Conservation (phyloP, 2,329 filamentous ascomycete species). For the Graphilbum fragrans region DNA sequence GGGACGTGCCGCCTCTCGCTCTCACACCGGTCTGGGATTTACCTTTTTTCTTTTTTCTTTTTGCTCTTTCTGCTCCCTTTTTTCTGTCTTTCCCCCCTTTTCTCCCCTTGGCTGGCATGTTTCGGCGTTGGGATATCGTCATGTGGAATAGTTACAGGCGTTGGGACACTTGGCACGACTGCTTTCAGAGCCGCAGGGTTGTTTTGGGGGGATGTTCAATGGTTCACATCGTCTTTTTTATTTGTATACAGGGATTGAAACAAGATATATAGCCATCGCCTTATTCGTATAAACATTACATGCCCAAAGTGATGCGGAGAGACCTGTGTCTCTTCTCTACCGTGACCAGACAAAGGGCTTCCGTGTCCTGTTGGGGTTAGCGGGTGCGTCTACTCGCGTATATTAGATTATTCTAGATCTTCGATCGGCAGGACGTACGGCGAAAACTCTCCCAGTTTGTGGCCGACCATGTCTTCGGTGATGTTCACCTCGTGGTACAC, state of each 20-base stretch:
- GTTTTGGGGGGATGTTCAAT: no score
- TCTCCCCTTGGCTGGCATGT: no score
- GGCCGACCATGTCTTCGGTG: conserved; percentile 92
- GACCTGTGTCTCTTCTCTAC: conserved; percentile 6
- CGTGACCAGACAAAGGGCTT: conserved; percentile 43
- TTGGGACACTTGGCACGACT: no score
- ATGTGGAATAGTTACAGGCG: no score
- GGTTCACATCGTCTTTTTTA: no score
- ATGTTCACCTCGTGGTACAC: conserved; percentile 70
- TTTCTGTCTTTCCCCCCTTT: not conserved
- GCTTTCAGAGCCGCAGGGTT: no score
- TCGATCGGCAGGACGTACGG: conserved; percentile 47
- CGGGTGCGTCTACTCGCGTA: no score
- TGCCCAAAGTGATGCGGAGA: no score
- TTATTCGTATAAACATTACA: not conserved
- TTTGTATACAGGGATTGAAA: no score
- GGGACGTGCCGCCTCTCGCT: no score
- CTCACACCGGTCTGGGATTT: no score
- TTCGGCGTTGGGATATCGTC: no score
- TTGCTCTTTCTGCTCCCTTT: not conserved
- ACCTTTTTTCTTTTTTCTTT: conserved; percentile 1
- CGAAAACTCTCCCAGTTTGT: conserved; percentile 88
- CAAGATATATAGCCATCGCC: not conserved
- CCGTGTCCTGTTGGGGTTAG: conserved; percentile 34
- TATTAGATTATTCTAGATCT: not conserved